phyloP scores from a whole-genome alignment of 2,329 filamentous ascomycete genomes.

The Pseudogymnoascus sp. region DNA sequence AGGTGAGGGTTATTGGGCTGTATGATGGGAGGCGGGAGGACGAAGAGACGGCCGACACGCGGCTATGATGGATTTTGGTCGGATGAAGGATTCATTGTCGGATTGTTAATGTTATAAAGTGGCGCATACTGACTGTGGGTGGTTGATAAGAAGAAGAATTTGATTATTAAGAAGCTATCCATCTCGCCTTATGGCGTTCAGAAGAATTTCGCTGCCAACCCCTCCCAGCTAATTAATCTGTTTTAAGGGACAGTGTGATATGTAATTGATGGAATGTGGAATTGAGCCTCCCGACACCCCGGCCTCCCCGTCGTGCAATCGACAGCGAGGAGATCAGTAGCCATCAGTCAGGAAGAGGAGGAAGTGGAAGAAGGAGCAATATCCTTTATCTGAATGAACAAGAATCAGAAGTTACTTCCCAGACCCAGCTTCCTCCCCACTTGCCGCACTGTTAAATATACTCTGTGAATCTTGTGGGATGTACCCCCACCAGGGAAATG shows the following conservation, averaged over 20 bases:
- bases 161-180: neutral
- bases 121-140: neutral
- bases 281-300: no score
- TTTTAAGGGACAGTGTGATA: no score
- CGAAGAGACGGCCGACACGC: neutral
- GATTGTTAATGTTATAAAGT: neutral
- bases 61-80: neutral
- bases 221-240: no score
- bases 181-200: neutral
- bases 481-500: conserved; percentile 70
- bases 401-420: neutral
- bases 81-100: neutral
- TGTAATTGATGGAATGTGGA: no score
- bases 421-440: neutral
- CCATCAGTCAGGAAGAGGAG: no score
- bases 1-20: conserved; percentile 30
- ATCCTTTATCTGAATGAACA: neutral
- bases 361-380: neutral
- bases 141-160: neutral
- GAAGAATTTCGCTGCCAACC: no score
- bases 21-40: neutral
- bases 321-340: no score
- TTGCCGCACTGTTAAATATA: conserved; percentile 36
- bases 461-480: conserved; percentile 57
- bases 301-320: no score